Conservation (phyloP, 345 rosid species). For the Salix caprea region DNA sequence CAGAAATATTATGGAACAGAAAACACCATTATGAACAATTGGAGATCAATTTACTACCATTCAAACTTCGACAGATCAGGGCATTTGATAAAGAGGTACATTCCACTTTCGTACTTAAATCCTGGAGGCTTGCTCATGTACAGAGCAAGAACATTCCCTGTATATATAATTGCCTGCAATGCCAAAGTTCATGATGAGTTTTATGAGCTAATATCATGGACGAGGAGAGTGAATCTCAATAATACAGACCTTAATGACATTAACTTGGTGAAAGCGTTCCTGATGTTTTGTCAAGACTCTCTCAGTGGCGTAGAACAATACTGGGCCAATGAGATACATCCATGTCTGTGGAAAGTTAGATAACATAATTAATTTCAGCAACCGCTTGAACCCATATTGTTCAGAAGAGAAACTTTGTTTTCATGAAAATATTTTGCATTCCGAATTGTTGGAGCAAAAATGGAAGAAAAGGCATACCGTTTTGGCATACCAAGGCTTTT, state of each 20-base stretch:
- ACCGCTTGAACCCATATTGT: not conserved
- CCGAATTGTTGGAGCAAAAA: not conserved
- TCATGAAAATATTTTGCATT: not conserved
- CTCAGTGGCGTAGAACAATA: slow-evolving; percentile 56
- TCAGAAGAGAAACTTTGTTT: not conserved
- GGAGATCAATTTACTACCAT: slow-evolving; percentile 42
- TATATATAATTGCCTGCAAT: slow-evolving; percentile 75
- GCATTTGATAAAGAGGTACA: slow-evolving; percentile 91
- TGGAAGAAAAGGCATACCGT: slow-evolving; percentile 42
- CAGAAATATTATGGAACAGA: not conserved
- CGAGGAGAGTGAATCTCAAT: not conserved
- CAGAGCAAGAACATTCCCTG: slow-evolving; percentile 88
- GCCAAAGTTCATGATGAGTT: not conserved
- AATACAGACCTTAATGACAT: slow-evolving; percentile 65
- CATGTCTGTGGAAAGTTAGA: slow-evolving; percentile 60
- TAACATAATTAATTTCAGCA: not conserved
- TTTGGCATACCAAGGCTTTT: slow-evolving; percentile 60
- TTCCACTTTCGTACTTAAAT: slow-evolving; percentile 85
- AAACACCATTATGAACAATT: not conserved
- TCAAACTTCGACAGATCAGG: slow-evolving; percentile 74
- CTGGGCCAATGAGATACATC: slow-evolving; percentile 66
- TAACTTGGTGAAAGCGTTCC: slow-evolving; percentile 54
- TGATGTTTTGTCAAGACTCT: slow-evolving; percentile 48
- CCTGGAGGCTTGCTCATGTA: slow-evolving; percentile 80
- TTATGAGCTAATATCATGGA: not conserved